Percentiles rank a stretch among this genome's conserved stretches.
These are phyloP conservation scores for Vicia faba DNA, from an alignment of 306 rosid species.

Conservation along the genomic window DNA sequence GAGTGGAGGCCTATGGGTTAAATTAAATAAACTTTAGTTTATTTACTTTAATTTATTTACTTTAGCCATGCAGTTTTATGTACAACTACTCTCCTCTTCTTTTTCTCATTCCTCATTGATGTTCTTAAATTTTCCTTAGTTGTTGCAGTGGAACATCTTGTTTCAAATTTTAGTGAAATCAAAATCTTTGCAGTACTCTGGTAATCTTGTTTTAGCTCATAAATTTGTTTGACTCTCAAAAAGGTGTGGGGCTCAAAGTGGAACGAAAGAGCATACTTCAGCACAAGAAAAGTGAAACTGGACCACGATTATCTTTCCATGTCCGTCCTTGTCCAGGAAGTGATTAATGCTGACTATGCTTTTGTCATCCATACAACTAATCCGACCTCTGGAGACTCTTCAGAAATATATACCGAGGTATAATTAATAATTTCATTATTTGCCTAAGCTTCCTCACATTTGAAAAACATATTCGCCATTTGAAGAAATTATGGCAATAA, in stretches of 20 bases:
- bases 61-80: slow-evolving; percentile 8
- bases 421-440: slow-evolving; percentile 34
- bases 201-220: slow-evolving; percentile 22
- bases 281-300: slow-evolving; percentile 89
- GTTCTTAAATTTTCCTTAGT: background rate
- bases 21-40: slow-evolving; percentile 21
- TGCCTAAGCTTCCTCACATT: slow-evolving; percentile 23
- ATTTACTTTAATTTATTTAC: slow-evolving; percentile 25
- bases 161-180: slow-evolving; percentile 26
- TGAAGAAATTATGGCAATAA: slow-evolving; percentile 23
- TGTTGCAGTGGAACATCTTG: slow-evolving; percentile 22
- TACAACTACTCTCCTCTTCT: slow-evolving; percentile 3
- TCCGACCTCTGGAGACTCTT: slow-evolving; percentile 95
- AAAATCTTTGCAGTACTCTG: slow-evolving; percentile 19
- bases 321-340: slow-evolving; percentile 99
- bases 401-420: slow-evolving; percentile 99
- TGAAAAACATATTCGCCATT: slow-evolving; percentile 24
- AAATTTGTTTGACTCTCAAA: slow-evolving; percentile 38
- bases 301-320: slow-evolving; percentile 91
- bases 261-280: slow-evolving; percentile 97
- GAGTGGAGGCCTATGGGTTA: slow-evolving; percentile 24
- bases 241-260: slow-evolving; percentile 99
- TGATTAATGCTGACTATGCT: slow-evolving; percentile 95
- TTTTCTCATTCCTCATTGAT: slow-evolving; percentile 30
- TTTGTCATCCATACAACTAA: slow-evolving; percentile 95